These are phyloP conservation scores for Zygosaccharomyces sapae DNA, from an alignment of 1,139 yeast genomes.

Conservation along the genomic window DNA sequence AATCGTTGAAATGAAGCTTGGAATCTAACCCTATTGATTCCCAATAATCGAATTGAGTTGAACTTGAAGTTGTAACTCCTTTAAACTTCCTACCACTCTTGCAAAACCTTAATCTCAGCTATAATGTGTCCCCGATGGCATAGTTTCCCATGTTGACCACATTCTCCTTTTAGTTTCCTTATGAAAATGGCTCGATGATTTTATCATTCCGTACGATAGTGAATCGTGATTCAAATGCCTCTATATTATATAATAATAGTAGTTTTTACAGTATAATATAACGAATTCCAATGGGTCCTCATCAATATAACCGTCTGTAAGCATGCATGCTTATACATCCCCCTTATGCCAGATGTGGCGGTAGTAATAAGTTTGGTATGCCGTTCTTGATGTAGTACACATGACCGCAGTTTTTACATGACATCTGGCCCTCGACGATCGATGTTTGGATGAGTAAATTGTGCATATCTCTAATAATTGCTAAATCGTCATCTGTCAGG, in stretches of 20 bases:
- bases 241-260: background rate
- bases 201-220: background rate
- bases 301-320: too few relatives aligned
- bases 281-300: background rate
- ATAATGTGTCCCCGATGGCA: background rate
- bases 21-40: background rate
- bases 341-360: constrained; percentile 74
- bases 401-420: constrained; percentile 81
- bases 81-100: background rate
- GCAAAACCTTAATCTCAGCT: background rate
- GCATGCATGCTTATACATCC: background rate
- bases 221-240: background rate
- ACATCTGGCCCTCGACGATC: constrained; percentile 83
- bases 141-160: constrained; percentile 5
- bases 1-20: background rate
- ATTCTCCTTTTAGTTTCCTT: constrained; percentile 7
- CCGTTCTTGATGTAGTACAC: constrained; percentile 85
- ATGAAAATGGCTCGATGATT: background rate
- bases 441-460: constrained; percentile 77
- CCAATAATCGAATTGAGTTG: background rate
- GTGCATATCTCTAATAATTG: constrained; percentile 70
- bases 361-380: constrained; percentile 88
- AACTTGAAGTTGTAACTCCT: background rate
- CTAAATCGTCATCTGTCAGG: constrained; percentile 49
- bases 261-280: background rate